phyloP scores from a whole-genome alignment of 257 asterid genomes.

The Solanum virginianum region DNA sequence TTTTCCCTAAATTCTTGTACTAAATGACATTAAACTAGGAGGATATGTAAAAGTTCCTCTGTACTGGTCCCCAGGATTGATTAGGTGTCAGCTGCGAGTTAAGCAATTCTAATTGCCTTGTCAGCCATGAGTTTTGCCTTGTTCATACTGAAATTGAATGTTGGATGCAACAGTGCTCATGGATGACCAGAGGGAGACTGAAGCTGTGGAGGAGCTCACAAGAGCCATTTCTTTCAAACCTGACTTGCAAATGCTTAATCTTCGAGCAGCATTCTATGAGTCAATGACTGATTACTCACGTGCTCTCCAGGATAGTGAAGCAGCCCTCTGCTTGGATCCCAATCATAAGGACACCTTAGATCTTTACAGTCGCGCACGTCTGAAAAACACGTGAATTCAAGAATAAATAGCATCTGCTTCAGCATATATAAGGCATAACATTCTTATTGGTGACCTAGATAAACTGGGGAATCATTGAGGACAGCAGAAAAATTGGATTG shows the following conservation, averaged over 20 bases:
- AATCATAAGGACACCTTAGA: slow-evolving; percentile 47
- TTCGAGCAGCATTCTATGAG: slow-evolving; percentile 50
- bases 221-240: slow-evolving; percentile 47
- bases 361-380: slow-evolving; percentile 27
- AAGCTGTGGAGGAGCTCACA: slow-evolving; percentile 44
- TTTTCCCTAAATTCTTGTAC: not conserved
- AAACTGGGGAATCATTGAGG: not conserved
- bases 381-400: not conserved
- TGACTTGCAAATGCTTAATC: slow-evolving; percentile 47
- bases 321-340: slow-evolving; percentile 56
- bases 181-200: slow-evolving; percentile 46
- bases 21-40: not conserved
- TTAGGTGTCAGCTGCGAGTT: not conserved
- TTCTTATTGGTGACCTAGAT: not conserved
- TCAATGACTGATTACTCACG: slow-evolving; percentile 35
- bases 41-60: not conserved
- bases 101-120: not conserved
- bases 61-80: not conserved
- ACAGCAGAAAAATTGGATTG: not conserved
- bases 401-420: not conserved
- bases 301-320: slow-evolving; percentile 44
- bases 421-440: not conserved
- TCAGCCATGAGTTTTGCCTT: not conserved
- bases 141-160: not conserved
- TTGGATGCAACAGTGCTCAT: slow-evolving; percentile 30